These are phyloP conservation scores for Poa pratensis DNA, from an alignment of 176 grass and related monocot species.

Conservation along the genomic window DNA sequence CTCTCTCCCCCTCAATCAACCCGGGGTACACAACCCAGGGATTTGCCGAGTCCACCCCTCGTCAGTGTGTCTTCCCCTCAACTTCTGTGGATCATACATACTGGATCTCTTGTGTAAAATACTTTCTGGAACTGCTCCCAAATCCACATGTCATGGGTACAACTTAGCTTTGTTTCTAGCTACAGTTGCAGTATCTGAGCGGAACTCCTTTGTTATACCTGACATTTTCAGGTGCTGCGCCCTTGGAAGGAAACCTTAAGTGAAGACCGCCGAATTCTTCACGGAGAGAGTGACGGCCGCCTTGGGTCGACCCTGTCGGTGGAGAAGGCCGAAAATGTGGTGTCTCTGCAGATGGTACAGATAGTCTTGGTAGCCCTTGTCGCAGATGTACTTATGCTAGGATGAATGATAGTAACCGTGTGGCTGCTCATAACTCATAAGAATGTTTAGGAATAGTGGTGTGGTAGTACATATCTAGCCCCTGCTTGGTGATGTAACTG, in stretches of 20 bases:
- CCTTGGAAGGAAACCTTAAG: neutral
- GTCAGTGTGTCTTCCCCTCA: too few species aligned
- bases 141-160: neutral
- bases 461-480: neutral
- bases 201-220: neutral
- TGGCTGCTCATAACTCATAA: slow-evolving; percentile 3
- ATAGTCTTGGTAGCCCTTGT: neutral
- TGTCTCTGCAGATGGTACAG: neutral
- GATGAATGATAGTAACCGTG: neutral
- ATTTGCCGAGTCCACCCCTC: too few species aligned
- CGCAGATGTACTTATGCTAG: slow-evolving; percentile 3
- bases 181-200: neutral
- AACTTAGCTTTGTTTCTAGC: neutral
- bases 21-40: too few species aligned
- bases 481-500: neutral
- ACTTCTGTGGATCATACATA: neutral
- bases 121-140: neutral
- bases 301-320: slow-evolving; percentile 2
- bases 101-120: neutral
- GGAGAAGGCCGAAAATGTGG: neutral
- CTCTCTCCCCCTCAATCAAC: too few species aligned
- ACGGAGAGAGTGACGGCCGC: neutral
- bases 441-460: neutral
- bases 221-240: neutral
- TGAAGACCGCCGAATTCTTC: neutral